These are phyloP conservation scores for Colletotrichum paranaense DNA, from an alignment of 2,329 filamentous ascomycete genomes.

Conservation along the genomic window DNA sequence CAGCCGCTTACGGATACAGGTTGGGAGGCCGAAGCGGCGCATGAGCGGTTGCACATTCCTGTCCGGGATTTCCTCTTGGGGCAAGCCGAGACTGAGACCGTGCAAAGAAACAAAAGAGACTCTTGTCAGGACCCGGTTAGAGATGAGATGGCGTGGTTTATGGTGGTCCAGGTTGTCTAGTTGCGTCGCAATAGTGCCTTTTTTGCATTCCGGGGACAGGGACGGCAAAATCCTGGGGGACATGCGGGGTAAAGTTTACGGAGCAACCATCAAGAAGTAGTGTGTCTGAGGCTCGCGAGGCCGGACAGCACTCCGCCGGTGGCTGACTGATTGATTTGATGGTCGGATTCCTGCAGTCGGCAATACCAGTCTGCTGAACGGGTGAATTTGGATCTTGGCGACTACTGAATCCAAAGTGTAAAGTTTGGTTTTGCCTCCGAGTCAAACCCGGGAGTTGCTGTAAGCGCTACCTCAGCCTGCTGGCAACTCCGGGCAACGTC, in stretches of 20 bases:
- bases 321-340: not conserved
- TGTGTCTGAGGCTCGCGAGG: not conserved
- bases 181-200: not conserved
- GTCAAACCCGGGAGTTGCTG: not conserved
- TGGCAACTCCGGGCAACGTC: not conserved
- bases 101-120: not conserved
- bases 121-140: not conserved
- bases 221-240: not conserved
- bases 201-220: not conserved
- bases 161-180: not conserved
- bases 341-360: not conserved
- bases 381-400: not conserved
- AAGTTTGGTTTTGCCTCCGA: not conserved
- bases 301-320: not conserved
- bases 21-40: not conserved
- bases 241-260: constrained; percentile 19
- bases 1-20: not conserved
- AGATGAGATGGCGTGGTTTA: not conserved
- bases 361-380: not conserved
- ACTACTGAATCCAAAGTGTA: not conserved
- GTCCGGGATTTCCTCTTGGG: constrained; percentile 10
- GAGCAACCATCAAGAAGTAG: not conserved
- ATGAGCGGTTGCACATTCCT: constrained; percentile 8
- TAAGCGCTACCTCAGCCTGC: not conserved
- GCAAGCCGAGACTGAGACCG: constrained; percentile 7